Conservation (phyloP, 495 filamentous ascomycete genomes). For the Podospora anserina region DNA sequence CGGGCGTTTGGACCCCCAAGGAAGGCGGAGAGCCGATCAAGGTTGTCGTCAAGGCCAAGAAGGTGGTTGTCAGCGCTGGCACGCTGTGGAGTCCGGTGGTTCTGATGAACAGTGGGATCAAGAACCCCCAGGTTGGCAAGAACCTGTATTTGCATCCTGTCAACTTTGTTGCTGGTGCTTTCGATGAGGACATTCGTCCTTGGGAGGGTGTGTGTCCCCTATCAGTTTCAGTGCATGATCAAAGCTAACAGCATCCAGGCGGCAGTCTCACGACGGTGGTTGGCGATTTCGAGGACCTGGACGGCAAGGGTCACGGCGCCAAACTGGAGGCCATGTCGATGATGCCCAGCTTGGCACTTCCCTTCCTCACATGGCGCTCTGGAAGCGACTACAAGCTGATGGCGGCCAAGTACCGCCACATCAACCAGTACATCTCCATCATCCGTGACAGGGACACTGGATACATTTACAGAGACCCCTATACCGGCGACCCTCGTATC, state of each 20-base stretch:
- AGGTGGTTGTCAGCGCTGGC: slow-evolving; percentile 73
- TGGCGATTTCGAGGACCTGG: slow-evolving; percentile 76
- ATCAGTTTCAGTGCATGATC: not conserved
- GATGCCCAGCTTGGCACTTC: slow-evolving; percentile 46
- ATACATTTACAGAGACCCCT: slow-evolving; percentile 69
- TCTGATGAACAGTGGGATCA: slow-evolving; percentile 66
- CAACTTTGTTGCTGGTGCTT: slow-evolving; percentile 56
- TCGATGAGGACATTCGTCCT: slow-evolving; percentile 61
- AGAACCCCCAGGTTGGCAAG: slow-evolving; percentile 77
- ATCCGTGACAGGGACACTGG: slow-evolving; percentile 70
- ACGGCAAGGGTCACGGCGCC: slow-evolving; percentile 75
- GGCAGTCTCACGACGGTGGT: slow-evolving; percentile 65
- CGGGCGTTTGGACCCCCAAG: slow-evolving; percentile 70
- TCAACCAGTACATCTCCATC: slow-evolving; percentile 65
- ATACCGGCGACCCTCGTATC: slow-evolving; percentile 59
- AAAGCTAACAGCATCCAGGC: slow-evolving; percentile 3
- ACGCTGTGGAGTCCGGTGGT: slow-evolving; percentile 72
- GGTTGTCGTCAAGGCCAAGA: slow-evolving; percentile 74
- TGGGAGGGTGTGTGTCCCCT: slow-evolving; percentile 56
- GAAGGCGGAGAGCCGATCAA: slow-evolving; percentile 58
- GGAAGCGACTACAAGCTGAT: slow-evolving; percentile 67
- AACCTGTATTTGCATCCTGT: slow-evolving; percentile 82
- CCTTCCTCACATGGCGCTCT: slow-evolving; percentile 58
- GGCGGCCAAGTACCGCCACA: slow-evolving; percentile 58
- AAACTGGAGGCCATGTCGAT: slow-evolving; percentile 74